Base-by-base conservation (phyloP, 139 green algal species). In the Volvox reticuliferus region DNA sequence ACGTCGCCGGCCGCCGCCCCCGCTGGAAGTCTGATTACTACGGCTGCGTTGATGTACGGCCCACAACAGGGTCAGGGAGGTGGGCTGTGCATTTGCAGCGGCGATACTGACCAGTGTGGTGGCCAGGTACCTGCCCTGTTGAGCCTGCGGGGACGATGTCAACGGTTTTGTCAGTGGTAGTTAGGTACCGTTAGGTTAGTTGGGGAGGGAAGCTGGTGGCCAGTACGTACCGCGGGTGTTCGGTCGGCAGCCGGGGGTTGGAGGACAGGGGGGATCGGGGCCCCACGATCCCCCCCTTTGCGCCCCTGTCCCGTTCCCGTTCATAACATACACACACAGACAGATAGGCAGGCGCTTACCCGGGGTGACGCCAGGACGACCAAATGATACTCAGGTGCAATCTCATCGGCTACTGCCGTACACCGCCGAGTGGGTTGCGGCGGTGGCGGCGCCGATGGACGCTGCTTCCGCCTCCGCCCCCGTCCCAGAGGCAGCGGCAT, bases 71-170 rank as follows among this genome's bases (percentile, higher is more conserved):
- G 86, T 84, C 5, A 90, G 20, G 0, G 71, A 35, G n/a, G 86
- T 37, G 86, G 86, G 86, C 1, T 69, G 50, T 3, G 86, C 86
- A 55, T 83, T 69, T 32, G 86, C 44, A 2, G 73, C 71, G 14
- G 86, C 86, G 18, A 83, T 35, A 2, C 36, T 75, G 20, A 90
- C 9, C 50, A 90, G 69, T 0, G 86, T 90, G 18, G 71, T 65
- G 37, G 71, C 86, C 73, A 90, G 50, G 73, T 90, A 90, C 50
- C 86, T 73, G 13, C 86, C 86, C 44, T 83, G 73, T 5, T 90
- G 71, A 5, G n/a, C 20, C 86, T 90, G 68, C 24, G 35, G 37
- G 44, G 9, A 55, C 44, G 44, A 55, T 14, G 44, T 55, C 9
- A 55, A n/a, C n/a, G 44, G 44, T 55, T 14, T 55, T 55, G 44